Evolutionary conservation across 257 asterid species (phyloP).

Genomic region (Anisodus acutangulus): DNA sequence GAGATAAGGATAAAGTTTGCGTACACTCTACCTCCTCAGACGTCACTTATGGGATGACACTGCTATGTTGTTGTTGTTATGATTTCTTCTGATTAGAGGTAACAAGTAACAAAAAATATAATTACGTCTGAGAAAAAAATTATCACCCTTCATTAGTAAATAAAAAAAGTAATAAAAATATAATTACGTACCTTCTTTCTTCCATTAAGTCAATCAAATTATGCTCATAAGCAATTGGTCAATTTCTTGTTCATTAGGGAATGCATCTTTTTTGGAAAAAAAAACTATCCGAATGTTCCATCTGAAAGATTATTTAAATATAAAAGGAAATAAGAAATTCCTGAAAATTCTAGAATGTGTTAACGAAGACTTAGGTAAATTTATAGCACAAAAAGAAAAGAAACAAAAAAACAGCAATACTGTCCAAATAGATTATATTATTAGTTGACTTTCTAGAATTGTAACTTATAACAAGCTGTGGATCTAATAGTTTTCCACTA

Average conservation of each 20-base stretch:
- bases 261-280: background rate
- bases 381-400: no score
- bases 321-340: background rate
- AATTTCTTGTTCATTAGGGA: background rate
- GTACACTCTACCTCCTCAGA: no score
- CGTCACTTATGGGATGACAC: no score
- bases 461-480: background rate
- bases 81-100: no score
- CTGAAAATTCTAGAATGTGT: background rate
- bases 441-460: background rate
- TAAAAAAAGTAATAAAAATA: background rate
- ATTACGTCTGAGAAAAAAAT: no score
- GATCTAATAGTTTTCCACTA: background rate
- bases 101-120: no score
- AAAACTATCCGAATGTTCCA: background rate
- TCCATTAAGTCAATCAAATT: background rate
- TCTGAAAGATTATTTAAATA: background rate
- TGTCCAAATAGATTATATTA: background rate
- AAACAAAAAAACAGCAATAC: no score
- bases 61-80: no score
- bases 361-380: no score
- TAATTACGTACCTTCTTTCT: background rate
- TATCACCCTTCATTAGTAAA: background rate
- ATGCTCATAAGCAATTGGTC: background rate
- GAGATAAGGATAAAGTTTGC: no score